Evolutionary conservation across 2,329 filamentous ascomycete species (phyloP), one percentile per base, ranked within the genome.

Genomic region (Cadophora malorum): DNA sequence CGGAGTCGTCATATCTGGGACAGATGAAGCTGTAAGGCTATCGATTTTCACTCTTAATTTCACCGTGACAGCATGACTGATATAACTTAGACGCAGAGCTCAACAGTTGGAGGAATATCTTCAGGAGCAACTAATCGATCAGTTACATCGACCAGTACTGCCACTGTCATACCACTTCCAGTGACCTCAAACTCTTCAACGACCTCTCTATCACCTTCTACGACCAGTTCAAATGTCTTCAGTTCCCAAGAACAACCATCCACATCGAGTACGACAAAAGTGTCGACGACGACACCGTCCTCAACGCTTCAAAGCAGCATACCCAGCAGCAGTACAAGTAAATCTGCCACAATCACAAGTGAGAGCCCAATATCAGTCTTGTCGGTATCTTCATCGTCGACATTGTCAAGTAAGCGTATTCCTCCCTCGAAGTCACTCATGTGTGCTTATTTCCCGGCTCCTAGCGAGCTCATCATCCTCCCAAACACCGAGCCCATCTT

Each of bases 1-100:
- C 23, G 21, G 28, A 53, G 23, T 53, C 21, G 50, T 16, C 23
- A 23, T 53, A 8, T 28, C 23, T 7, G 50, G 10, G 23, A 28
- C 50, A 28, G 28, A 14, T 53, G 50, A 53, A 53, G 23, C 23
- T 28, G 50, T 53, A 53, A 53, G 50, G 50, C 50, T 53, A 14
- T 14, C 10, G 28, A 3, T 28, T 28, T 28, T 5, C 28, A 28
- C 5, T 28, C 3, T 28, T 28, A 28, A 5, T 28, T 28, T 7
- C 35, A 38, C 12, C 2, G 12, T 14, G 35, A 38, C 12, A 38
- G 35, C 7, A 10, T 14, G 8, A 38, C 8, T 53, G 21, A 28
- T 25, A 14, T 16, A 16, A 38, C 25, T 19, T 53, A 53, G 50
- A 21, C 4, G 25, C 12, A 28, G 28, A 53, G 21, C 28, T 53